Conservation (phyloP, 1,139 yeast species). For the Pneumocystis sp. region DNA sequence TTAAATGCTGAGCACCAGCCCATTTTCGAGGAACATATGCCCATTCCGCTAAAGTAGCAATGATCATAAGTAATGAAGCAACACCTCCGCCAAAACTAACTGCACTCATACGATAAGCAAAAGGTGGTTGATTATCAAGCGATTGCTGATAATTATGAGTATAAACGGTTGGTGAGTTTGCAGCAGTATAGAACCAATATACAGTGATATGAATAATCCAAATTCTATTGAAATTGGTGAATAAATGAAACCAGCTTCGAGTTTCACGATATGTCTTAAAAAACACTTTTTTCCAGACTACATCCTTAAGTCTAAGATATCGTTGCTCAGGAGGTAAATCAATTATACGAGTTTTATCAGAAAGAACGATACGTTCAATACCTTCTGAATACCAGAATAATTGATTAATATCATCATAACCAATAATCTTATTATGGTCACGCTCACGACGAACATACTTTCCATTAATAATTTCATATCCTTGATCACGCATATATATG, state of each 20-base stretch:
- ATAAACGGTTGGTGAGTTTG: conserved; percentile 80
- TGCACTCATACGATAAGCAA: conserved; percentile 85
- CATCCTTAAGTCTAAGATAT: conserved; percentile 78
- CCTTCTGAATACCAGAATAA: conserved; percentile 99
- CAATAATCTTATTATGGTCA: conserved; percentile 86
- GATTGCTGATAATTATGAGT: conserved; percentile 76
- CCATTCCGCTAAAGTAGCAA: conserved; percentile 90
- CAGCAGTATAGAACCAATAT: conserved; percentile 91
- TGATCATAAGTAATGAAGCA: conserved; percentile 64
- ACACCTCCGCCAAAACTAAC: conserved; percentile 85
- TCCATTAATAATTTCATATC: conserved; percentile 86
- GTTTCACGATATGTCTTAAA: conserved; percentile 93
- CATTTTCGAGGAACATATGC: conserved; percentile 91
- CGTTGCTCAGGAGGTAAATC: conserved; percentile 86
- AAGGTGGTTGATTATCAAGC: conserved; percentile 65
- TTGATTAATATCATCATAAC: conserved; percentile 97
- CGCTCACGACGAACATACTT: conserved; percentile 93
- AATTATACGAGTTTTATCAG: conserved; percentile 80
- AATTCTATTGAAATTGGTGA: conserved; percentile 93
- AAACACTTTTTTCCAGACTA: conserved; percentile 81
- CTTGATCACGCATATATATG: conserved; percentile 83
- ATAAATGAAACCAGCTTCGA: conserved; percentile 94
- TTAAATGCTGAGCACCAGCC: conserved; percentile 97
- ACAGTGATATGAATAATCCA: conserved; percentile 86
- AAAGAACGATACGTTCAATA: conserved; percentile 76